Conservation (phyloP, 140 eudicot genomes). For the Cichorium intybus region DNA sequence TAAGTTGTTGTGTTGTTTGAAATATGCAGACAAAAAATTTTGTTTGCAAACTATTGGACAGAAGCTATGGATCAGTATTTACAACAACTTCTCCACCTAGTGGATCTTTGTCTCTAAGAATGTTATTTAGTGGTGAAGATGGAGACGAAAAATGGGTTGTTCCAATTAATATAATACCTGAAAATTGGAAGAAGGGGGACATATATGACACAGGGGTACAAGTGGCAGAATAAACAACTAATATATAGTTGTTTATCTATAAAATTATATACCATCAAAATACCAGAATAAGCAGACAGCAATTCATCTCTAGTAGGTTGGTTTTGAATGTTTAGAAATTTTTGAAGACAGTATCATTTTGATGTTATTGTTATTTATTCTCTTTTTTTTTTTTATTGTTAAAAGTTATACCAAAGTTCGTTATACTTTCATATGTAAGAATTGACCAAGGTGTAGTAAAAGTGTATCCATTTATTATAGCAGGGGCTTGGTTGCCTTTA, state of each 20-base stretch:
- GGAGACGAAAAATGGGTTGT: conserved; percentile 82
- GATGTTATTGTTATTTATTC: conserved; percentile 11
- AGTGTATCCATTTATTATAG: conserved; percentile 2
- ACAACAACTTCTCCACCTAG: conserved; percentile 78
- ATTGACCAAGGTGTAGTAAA: conserved; percentile 11
- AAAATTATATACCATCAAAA: not conserved
- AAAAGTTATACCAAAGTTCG: conserved; percentile 12
- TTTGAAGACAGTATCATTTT: not conserved
- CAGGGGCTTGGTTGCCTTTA: not conserved
- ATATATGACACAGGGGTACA: conserved; percentile 85
- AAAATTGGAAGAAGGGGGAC: conserved; percentile 78
- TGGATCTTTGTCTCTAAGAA: conserved; percentile 66
- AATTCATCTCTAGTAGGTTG: not conserved
- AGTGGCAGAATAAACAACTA: conserved; percentile 33
- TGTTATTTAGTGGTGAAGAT: conserved; percentile 68
- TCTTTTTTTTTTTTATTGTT: not conserved
- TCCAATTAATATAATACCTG: conserved; percentile 67
- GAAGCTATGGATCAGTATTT: conserved; percentile 84
- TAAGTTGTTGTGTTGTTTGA: conserved; percentile 1
- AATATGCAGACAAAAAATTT: conserved; percentile 57
- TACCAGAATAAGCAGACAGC: conserved; percentile 10
- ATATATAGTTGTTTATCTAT: too few relatives aligned
- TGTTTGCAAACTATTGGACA: conserved; percentile 67
- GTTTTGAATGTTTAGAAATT: not conserved
- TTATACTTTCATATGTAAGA: conserved; percentile 11